Base-by-base conservation (phyloP, 2,329 filamentous ascomycete genomes). In the Capronia coronata region DNA sequence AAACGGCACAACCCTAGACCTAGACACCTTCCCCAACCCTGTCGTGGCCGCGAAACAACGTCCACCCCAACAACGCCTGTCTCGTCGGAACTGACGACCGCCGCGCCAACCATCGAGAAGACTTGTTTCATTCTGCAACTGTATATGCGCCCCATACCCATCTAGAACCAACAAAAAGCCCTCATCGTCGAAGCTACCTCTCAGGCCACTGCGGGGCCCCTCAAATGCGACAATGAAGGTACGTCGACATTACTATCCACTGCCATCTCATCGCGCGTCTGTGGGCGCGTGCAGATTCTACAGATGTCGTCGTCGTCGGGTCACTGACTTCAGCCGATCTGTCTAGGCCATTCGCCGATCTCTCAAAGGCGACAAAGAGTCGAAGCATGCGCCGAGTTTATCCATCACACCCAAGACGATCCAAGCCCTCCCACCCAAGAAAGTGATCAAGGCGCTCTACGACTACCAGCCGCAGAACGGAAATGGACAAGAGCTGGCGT, bases 381-480 rank as follows among this genome's bases (percentile, higher is more conserved):
- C 71, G 55, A 80, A 83, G 66, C 45, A 53, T 32, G 43, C 46
- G 27, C 77, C 81, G 58, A 84, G 87, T 65, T 77, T 87, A 60
- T 84, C 85, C 49, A 86, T 94, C 60, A 82, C 84, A 13, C 84
- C 86, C 57, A 95, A 95, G 68, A 85, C 89, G 48, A 80, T 91
- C 58, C 88, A 89, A 45, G 94, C 95, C 64, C 80, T 93, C 21
- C 88, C 90, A 46, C 90, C 90, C 1, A 95, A 94, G 71, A 95
- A 94, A 90, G 90, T 98, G 54, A 98, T 98, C 68, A 89, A 91
- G 75, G 93, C 93, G 23, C 83, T 96, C 51, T 95, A 94, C 76
- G 87, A 94, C 68, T 94, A 94, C 71, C 79, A 84, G 63, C 86
- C 89, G 52, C 79, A 84, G 63, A 80, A 82, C 54, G 72, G 73